Evolutionary conservation across 805 yeast genomes (phyloP).

Genomic region (Ogataea dorogensis): DNA sequence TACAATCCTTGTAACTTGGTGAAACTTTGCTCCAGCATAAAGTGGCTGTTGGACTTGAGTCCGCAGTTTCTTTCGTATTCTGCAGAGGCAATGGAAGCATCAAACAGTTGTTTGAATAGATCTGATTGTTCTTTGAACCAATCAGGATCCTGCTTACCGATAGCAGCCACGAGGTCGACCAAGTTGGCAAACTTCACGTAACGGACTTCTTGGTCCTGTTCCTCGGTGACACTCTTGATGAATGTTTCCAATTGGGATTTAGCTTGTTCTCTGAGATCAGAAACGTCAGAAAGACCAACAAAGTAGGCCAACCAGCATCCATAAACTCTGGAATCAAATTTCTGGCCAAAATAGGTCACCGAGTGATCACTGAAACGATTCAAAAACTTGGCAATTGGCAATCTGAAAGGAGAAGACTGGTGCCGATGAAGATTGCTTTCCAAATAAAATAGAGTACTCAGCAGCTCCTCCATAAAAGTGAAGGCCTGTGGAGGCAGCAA

Average conservation of each 20-base stretch:
- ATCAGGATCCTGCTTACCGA: conserved; percentile 40
- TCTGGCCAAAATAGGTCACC: conserved; percentile 63
- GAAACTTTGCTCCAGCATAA: conserved; percentile 71
- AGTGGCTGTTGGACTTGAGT: conserved; percentile 57
- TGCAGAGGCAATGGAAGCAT: conserved; percentile 43
- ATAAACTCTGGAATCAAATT: conserved; percentile 59
- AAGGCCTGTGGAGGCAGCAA: conserved; percentile 88
- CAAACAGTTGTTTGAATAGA: conserved; percentile 42
- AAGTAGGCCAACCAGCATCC: conserved; percentile 70
- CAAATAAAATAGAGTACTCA: conserved; percentile 69
- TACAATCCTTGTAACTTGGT: conserved; percentile 55
- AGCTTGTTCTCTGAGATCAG: conserved; percentile 54
- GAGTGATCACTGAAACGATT: conserved; percentile 79
- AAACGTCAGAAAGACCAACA: conserved; percentile 53
- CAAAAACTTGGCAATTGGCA: conserved; percentile 84
- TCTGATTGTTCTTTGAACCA: conserved; percentile 60
- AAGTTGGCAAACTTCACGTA: conserved; percentile 70
- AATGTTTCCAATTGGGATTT: conserved; percentile 50
- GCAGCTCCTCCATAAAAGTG: conserved; percentile 84
- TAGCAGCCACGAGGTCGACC: conserved; percentile 59
- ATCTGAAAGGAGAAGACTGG: conserved; percentile 83
- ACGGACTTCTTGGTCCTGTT: conserved; percentile 50
- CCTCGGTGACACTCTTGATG: conserved; percentile 46
- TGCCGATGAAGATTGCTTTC: conserved; percentile 84
- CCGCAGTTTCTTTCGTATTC: conserved; percentile 41